Evolutionary conservation across 257 asterid species (phyloP), one percentile per base, ranked within the genome.

Genomic region (Solanum dulcamara): DNA sequence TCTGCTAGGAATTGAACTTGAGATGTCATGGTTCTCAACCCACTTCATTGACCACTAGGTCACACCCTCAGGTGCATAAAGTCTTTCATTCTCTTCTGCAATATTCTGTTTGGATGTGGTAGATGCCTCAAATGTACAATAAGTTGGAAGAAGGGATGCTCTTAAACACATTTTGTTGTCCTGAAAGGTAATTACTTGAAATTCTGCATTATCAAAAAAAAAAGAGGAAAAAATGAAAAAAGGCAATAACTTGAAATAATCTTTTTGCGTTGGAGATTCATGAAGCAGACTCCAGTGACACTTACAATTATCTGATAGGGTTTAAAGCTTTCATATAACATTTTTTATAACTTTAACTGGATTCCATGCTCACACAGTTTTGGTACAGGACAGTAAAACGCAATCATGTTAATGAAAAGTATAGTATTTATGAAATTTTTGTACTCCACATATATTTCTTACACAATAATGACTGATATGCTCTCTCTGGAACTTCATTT

Each of bases 401-500:
- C 57, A 79, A 79, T 79, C 83, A 48, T 79, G 64, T 48, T 64
- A 79, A 46, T 28, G 83, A 48, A 17, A 48, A 46, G 62, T 17
- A n/a, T n/a, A 46, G 28, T 48, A 26, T 15, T 77, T 79, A 10
- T 79, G 40, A 18, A 77, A 17, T 15, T 46, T 42, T 28, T 48
- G 28, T 79, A 18, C 42, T 30, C 30, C 44, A 48, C 40, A 48
- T 79, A 28, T 44, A 46, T 79, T 46, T 79, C 40, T 46, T 48
- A 28, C 44, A 30, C 3, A 33, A 33, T 32, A 46, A 26, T 15
- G 26, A 44, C 10, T 26, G 40, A 84, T 81, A 26, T 83, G 53
- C 70, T 85, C 22, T 84, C n/a, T 83, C 38, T 81, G 87, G 70
- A 84, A 82, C 48, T 67, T 48, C 67, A 50, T 72, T 85, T 18